These are phyloP conservation scores for Paspalum notatum DNA, from an alignment of 176 grass and related monocot species.

Conservation along the genomic window DNA sequence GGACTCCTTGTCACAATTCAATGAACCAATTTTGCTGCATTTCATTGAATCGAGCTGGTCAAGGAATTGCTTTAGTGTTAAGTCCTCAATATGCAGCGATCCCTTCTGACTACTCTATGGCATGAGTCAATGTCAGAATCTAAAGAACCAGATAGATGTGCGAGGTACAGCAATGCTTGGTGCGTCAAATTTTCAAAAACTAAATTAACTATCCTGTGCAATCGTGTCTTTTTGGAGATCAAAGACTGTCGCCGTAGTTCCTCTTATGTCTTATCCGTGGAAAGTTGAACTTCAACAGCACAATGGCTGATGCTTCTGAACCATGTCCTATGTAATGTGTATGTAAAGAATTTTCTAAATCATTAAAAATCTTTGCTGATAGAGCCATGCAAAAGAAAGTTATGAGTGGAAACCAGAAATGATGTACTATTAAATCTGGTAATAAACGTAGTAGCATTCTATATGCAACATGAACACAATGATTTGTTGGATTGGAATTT, in stretches of 20 bases:
- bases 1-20: background rate
- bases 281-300: background rate
- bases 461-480: background rate
- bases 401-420: background rate
- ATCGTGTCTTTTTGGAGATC: background rate
- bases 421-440: background rate
- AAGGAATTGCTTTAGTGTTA: background rate
- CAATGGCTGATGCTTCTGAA: background rate
- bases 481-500: background rate
- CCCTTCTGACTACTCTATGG: background rate
- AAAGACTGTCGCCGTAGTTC: background rate
- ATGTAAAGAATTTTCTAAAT: background rate
- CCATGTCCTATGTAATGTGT: background rate
- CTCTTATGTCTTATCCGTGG: background rate
- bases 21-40: background rate
- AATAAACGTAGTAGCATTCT: background rate
- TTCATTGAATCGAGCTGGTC: background rate
- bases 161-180: background rate
- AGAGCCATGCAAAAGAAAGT: background rate
- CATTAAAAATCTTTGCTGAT: background rate
- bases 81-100: background rate
- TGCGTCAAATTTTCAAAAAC: background rate
- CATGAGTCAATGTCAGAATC: constrained; percentile 5
- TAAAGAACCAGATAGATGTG: background rate
- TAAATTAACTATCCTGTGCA: background rate